A percentile compares a stretch with the other conserved stretches of the same genome.
Conservation (phyloP, 352 stramenopile genomes). For the Aphanomyces euteiches region DNA sequence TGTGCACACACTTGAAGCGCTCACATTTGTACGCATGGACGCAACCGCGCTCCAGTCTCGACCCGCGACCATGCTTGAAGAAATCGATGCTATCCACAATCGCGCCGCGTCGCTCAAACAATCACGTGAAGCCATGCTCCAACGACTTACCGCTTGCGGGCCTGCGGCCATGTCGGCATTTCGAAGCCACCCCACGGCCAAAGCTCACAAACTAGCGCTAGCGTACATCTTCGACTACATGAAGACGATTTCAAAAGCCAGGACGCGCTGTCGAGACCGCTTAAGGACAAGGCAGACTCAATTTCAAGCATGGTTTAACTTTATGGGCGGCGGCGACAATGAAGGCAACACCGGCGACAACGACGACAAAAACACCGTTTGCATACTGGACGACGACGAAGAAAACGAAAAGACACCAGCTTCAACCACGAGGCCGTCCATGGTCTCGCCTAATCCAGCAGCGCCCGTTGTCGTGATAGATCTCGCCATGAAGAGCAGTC, state of each 20-base stretch:
- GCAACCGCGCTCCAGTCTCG: neutral
- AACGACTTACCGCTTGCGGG: neutral
- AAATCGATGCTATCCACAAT: conserved; percentile 6
- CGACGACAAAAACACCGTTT: too few relatives aligned
- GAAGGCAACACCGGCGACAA: too few relatives aligned
- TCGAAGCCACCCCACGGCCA: neutral
- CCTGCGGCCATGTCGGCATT: neutral
- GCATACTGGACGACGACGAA: too few relatives aligned
- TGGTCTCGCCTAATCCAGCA: neutral
- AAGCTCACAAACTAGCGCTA: conserved; percentile 26
- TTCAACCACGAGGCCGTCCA: neutral
- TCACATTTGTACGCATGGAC: conserved; percentile 23
- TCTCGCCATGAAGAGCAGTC: neutral
- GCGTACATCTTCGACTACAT: conserved; percentile 17
- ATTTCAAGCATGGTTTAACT: conserved; percentile 5
- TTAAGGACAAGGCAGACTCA: conserved; percentile 3
- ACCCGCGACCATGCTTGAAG: conserved; percentile 1
- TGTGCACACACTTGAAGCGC: neutral
- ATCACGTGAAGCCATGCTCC: neutral
- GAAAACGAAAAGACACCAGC: too few relatives aligned
- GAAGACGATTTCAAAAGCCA: neutral
- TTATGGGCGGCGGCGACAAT: neutral
- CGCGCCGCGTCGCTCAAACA: neutral
- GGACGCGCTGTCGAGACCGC: neutral
- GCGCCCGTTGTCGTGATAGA: neutral